These are phyloP conservation scores for Amniculicola lignicola DNA, from an alignment of 495 filamentous ascomycete species.

Conservation along the genomic window DNA sequence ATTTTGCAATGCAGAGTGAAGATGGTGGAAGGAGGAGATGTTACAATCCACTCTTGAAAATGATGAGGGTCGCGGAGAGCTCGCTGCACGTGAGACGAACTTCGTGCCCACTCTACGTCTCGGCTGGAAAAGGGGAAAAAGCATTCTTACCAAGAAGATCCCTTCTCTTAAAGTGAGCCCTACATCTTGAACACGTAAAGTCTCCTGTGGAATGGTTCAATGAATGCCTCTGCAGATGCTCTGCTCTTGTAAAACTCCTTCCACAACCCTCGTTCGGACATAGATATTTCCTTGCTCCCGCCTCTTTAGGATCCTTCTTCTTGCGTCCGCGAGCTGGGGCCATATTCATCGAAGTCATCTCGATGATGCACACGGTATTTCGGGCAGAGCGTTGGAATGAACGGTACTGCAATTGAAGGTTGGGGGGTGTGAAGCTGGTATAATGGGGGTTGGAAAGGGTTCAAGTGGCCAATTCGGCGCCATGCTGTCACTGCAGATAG, in stretches of 20 bases:
- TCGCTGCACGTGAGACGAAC: neutral
- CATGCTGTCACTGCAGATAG: slow-evolving; percentile 5
- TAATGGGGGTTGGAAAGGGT: slow-evolving; percentile 19
- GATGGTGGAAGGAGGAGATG: neutral
- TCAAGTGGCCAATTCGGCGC: neutral
- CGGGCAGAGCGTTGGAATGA: neutral
- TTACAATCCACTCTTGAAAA: slow-evolving; percentile 12
- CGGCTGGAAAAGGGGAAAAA: neutral
- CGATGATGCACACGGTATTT: neutral
- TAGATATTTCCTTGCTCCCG: slow-evolving; percentile 1
- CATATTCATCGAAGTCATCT: neutral
- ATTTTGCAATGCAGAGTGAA: neutral
- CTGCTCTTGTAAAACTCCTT: slow-evolving; percentile 21
- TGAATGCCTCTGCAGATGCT: slow-evolving; percentile 26
- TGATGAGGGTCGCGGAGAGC: neutral
- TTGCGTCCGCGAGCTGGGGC: slow-evolving; percentile 8
- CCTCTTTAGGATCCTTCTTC: slow-evolving; percentile 9
- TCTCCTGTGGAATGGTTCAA: slow-evolving; percentile 23
- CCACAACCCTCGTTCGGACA: slow-evolving; percentile 19
- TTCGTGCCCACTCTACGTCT: too few species aligned
- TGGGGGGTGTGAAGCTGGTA: slow-evolving; percentile 13
- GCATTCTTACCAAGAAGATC: slow-evolving; percentile 21
- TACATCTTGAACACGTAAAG: slow-evolving; percentile 20
- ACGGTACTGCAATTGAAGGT: slow-evolving; percentile 17
- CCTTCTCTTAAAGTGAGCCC: slow-evolving; percentile 25